Percentiles rank a stretch among this genome's conserved stretches.
Evolutionary conservation across 176 grass and related monocot genomes (phyloP).

Genomic region (Phragmites australis): DNA sequence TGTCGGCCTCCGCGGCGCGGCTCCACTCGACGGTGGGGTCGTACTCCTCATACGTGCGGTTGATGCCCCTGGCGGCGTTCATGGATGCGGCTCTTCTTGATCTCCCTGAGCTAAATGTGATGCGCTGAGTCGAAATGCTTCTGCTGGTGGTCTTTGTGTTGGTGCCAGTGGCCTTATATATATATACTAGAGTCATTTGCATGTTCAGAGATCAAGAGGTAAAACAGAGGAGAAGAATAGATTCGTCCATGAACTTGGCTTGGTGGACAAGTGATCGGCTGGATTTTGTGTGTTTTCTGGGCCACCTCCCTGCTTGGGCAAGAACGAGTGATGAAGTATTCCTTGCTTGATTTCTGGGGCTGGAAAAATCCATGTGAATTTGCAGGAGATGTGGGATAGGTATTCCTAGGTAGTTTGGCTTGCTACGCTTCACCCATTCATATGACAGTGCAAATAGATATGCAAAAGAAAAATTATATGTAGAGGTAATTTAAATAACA

Average conservation of each 20-base stretch:
- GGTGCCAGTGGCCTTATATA: constrained; percentile 22
- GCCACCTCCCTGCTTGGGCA: constrained; percentile 20
- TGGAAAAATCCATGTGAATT: constrained; percentile 40
- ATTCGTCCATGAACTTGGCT: constrained; percentile 42
- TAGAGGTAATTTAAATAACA: no score
- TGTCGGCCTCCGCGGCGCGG: constrained; percentile 39
- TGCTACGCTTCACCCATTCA: no score
- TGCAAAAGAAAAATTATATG: no score
- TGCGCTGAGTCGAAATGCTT: background rate
- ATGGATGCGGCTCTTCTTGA: constrained; percentile 15
- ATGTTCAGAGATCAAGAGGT: background rate
- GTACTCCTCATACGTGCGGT: constrained; percentile 31
- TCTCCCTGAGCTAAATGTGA: background rate
- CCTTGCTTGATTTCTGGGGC: constrained; percentile 45
- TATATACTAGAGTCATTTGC: background rate
- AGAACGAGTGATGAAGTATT: constrained; percentile 35
- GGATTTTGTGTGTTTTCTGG: no score
- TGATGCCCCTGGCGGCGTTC: background rate
- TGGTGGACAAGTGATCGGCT: constrained; percentile 28
- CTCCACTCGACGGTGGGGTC: constrained; percentile 43
- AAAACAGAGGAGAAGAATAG: constrained; percentile 33
- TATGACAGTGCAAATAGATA: no score
- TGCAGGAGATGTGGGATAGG: background rate
- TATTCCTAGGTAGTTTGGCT: no score
- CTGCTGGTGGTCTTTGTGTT: background rate